phyloP scores from a whole-genome alignment of 371 early-diverging fungal genomes.

The Apophysomyces elegans region DNA sequence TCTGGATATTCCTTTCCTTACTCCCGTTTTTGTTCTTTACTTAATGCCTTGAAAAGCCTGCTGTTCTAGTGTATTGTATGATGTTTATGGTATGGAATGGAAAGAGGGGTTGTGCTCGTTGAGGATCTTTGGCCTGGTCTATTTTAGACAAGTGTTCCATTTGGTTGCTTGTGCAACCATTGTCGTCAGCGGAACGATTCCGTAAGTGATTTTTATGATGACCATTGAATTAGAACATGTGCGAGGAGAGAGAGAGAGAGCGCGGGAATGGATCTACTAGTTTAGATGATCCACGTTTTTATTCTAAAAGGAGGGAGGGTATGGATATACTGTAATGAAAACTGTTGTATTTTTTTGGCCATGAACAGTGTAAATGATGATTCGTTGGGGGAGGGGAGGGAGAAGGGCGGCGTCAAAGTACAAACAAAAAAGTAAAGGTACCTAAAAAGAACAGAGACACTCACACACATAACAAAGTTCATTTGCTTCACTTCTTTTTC shows the following conservation, averaged over 20 bases:
- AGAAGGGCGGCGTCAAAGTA: background rate
- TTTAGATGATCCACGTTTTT: too few species aligned
- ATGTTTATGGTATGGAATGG: background rate
- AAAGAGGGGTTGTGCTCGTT: background rate
- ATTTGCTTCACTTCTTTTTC: background rate
- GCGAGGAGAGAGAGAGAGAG: too few species aligned
- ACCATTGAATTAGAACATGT: too few species aligned
- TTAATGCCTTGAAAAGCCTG: background rate
- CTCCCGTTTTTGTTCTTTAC: background rate
- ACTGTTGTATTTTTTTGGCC: too few species aligned
- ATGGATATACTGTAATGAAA: too few species aligned
- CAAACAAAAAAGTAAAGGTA: constrained; percentile 5
- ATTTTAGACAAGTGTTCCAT: background rate
- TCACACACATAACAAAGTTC: background rate
- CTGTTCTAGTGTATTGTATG: too few species aligned
- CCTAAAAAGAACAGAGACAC: background rate
- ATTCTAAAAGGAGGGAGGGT: too few species aligned
- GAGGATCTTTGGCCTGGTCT: background rate
- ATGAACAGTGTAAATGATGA: too few species aligned
- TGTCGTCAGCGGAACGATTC: constrained; percentile 6
- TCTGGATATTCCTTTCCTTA: too few species aligned
- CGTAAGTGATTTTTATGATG: background rate
- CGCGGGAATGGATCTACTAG: too few species aligned
- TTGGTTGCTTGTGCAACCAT: constrained; percentile 1
- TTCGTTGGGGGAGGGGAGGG: background rate